Evolutionary conservation across 257 asterid species (phyloP), one percentile per base, ranked within the genome.

Genomic region (Nemophila menziesii): DNA sequence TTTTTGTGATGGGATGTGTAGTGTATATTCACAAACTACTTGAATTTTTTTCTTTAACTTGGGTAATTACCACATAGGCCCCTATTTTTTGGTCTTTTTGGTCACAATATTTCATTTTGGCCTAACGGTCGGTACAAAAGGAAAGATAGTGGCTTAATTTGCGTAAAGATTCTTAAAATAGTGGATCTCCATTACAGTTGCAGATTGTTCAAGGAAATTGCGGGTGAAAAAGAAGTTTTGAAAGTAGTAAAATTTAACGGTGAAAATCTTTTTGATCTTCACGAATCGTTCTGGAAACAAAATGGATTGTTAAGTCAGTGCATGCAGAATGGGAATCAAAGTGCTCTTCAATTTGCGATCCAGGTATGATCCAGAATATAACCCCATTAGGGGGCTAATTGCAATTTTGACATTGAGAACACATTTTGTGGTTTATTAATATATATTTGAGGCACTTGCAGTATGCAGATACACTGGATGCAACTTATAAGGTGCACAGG

Each of bases 141-240:
- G n/a, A n/a, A n/a, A n/a, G 46, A 8, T 42, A 5, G 3, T 42
- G 22, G 48, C 14, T 44, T 33, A 0, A 27, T 11, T 22, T 18
- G 11, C 14, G 14, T 19, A 10, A 10, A 22, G 36, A 29, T 29
- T 5, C 36, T 29, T 36, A 54, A 52, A 38, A 6, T 13, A 41
- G 16, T 51, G 34, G 21, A n/a, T n/a, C 47, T 49, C 45, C 22
- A 17, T 48, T 54, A 29, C 55, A 63, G 69, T 41, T 62, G 64
- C 59, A 63, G 69, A 41, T 16, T 50, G 50, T 63, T 63, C 45
- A 56, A 49, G 58, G 60, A 63, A 44, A 55, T 63, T 56, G 51
- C 60, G 11, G 27, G 56, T 16, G 64, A 63, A 43, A 17, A 46
- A 10, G 49, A 38, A 40, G 46, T 56, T 37, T 45, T 63, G 51